Percentiles rank a stretch among this genome's conserved stretches.
phyloP scores from a whole-genome alignment of 352 stramenopile species.

The Phytophthora sp. region DNA sequence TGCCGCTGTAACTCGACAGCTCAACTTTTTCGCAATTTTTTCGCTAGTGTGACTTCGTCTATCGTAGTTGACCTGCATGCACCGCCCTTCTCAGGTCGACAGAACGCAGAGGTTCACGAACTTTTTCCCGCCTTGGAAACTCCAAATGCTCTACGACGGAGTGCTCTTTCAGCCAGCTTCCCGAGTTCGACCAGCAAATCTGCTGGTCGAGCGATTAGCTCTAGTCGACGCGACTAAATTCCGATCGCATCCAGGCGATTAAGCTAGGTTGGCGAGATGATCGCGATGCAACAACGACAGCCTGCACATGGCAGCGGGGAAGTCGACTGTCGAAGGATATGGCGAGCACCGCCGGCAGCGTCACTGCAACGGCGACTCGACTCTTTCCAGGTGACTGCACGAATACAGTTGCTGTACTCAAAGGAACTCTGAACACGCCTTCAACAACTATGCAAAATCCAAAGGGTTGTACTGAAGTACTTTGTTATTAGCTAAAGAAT shows the following conservation, averaged over 20 bases:
- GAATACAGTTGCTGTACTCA: too few relatives aligned
- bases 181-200: too few relatives aligned
- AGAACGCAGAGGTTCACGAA: background rate
- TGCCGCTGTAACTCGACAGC: background rate
- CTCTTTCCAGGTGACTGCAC: background rate
- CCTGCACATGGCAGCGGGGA: constrained; percentile 7
- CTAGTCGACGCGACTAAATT: constrained; percentile 20
- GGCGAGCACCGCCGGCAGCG: constrained; percentile 2
- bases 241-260: constrained; percentile 5
- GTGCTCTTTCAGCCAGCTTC: too few relatives aligned
- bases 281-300: constrained; percentile 13
- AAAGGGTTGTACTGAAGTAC: too few relatives aligned
- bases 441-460: too few relatives aligned
- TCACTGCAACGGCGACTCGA: constrained; percentile 2
- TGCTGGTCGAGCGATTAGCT: constrained; percentile 16
- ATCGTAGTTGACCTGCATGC: background rate
- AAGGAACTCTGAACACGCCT: too few relatives aligned
- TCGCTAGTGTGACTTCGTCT: constrained; percentile 7
- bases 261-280: constrained; percentile 5
- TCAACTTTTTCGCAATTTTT: constrained; percentile 17
- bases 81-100: background rate
- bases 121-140: too few relatives aligned
- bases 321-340: constrained; percentile 26
- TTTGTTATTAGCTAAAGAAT: too few relatives aligned
- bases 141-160: too few relatives aligned